Evolutionary conservation across 208 protist species (phyloP).

Genomic region (Crithidia brevicula): DNA sequence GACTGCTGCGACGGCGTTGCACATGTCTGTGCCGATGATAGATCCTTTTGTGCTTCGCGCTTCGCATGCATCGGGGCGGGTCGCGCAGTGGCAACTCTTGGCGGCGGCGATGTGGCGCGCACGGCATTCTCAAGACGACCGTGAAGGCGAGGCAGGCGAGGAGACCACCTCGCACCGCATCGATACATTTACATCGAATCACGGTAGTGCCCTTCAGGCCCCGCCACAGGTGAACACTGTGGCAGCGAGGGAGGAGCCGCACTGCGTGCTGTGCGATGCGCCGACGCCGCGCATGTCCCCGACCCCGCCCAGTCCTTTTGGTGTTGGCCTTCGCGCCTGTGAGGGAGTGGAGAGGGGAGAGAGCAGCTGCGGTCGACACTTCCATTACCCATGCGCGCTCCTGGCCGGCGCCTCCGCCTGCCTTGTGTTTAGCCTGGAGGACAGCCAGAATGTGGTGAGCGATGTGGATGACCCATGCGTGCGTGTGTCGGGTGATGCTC

Average conservation of each 20-base stretch:
- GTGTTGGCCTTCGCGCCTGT: slow-evolving; percentile 21
- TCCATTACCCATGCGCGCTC: slow-evolving; percentile 78
- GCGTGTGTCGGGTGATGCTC: too few relatives aligned
- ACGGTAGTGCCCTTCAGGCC: too few relatives aligned
- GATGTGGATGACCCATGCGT: neutral
- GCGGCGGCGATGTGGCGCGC: slow-evolving; percentile 15
- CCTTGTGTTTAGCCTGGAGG: slow-evolving; percentile 55
- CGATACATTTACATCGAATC: too few relatives aligned
- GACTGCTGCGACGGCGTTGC: slow-evolving; percentile 14
- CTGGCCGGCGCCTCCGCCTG: slow-evolving; percentile 66
- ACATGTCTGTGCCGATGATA: slow-evolving; percentile 22
- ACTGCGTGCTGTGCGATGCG: slow-evolving; percentile 17
- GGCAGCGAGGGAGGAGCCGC: neutral
- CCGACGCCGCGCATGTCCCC: neutral
- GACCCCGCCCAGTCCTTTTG: neutral
- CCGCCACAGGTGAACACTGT: too few relatives aligned
- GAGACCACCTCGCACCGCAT: too few relatives aligned
- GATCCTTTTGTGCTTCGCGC: slow-evolving; percentile 14
- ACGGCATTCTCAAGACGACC: neutral
- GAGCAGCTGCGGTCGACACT: slow-evolving; percentile 36
- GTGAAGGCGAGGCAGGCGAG: neutral
- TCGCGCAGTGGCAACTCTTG: slow-evolving; percentile 35
- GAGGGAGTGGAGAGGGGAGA: slow-evolving; percentile 10
- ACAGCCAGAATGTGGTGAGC: slow-evolving; percentile 15
- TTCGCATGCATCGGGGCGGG: slow-evolving; percentile 23